Evolutionary conservation across 495 filamentous ascomycete genomes (phyloP), one percentile per base, ranked within the genome.

Genomic region (Lepidopterella palustris): DNA sequence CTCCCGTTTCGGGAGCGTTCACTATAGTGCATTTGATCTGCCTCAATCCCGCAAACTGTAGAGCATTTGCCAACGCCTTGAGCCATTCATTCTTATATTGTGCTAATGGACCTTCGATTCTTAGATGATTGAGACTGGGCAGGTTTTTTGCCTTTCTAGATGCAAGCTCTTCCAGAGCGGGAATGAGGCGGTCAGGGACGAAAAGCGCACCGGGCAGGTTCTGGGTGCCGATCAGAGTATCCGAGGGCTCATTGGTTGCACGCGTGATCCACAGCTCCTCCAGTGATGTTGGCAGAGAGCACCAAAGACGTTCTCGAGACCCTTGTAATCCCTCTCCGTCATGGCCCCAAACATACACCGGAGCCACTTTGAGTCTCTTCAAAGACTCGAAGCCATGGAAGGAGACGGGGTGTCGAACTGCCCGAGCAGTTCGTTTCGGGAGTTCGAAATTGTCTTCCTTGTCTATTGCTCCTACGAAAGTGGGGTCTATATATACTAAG

Each of bases 191-290:
- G 8, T 27, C 20, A 13, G 53, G 29, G 11, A 56, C 6, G 32
- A 56, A 56, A 1, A 1, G 3, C 39, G 35, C 21, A 4, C 15
- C 45, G n/a, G n/a, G n/a, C n/a, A n/a, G n/a, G n/a, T n/a, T n/a
- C n/a, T n/a, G n/a, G n/a, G n/a, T n/a, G n/a, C 15, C 8, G 15
- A 2, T 8, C 13, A 1, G 24, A 13, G 5, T 45, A 8, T 11
- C 39, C 32, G 3, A 2, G n/a, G 23, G 20, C 32, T 0, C 21
- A 31, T 5, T 42, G 53, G 2, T 35, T 9, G 35, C 53, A 21
- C 32, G n/a, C 3, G 53, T 56, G 13, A 56, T 24, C 31, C 53
- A 56, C 5, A 56, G 32, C 13, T 56, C 53, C 24, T 56, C 53
- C 3, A 56, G 53, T 1, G 11, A 20, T 8, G 20, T 20, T 0